Evolutionary conservation across 768 basidiomycete species (phyloP).

Genomic region (Podaxis rugospora): DNA sequence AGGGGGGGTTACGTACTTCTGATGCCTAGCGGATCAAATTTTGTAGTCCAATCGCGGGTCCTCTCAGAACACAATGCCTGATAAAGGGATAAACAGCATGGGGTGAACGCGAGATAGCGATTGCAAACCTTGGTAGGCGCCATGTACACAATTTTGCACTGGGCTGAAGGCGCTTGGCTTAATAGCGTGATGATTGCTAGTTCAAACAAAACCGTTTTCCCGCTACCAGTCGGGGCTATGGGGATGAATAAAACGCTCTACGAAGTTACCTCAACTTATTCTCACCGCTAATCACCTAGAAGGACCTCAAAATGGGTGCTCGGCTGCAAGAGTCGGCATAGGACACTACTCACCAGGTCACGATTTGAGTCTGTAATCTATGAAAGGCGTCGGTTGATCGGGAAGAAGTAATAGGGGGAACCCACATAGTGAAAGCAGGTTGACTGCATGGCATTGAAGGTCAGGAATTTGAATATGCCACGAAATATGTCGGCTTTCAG

Average conservation of each 20-base stretch:
- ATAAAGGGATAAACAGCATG: neutral
- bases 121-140: constrained; percentile 79
- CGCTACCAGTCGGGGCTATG: constrained; percentile 91
- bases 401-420: neutral
- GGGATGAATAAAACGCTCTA: neutral
- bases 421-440: constrained; percentile 73
- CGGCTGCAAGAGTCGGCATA: neutral
- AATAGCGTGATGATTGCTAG: constrained; percentile 69
- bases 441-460: constrained; percentile 92
- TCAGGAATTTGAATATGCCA: constrained; percentile 78
- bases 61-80: constrained; percentile 89
- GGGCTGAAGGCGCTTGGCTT: constrained; percentile 21
- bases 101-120: neutral
- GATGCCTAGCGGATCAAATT: constrained; percentile 72
- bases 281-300: constrained; percentile 69
- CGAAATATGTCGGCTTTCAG: constrained; percentile 77
- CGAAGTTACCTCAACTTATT: neutral
- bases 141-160: constrained; percentile 78
- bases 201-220: constrained; percentile 95
- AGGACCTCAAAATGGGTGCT: neutral
- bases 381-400: neutral
- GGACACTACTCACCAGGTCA: constrained; percentile 51
- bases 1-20: constrained; percentile 50
- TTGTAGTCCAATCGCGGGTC: constrained; percentile 75
- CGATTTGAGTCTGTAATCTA: constrained; percentile 57